phyloP scores from a whole-genome alignment of 768 basidiomycete species.

The Boletus rubroflammeus region DNA sequence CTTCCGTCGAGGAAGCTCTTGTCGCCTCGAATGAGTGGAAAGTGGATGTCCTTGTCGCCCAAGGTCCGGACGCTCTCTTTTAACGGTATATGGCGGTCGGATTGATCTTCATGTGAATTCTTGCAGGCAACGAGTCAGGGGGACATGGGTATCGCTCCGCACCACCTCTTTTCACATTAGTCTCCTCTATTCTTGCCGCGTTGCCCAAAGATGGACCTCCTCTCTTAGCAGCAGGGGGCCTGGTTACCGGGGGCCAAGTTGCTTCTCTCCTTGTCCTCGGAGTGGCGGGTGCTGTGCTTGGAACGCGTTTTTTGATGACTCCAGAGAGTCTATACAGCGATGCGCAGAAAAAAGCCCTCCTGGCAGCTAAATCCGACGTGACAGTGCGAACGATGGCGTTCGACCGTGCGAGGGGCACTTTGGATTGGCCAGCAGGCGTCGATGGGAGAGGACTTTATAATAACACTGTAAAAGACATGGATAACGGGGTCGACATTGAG shows the following conservation, averaged over 20 bases:
- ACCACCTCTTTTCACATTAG: constrained; percentile 56
- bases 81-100: not conserved
- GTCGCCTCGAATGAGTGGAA: constrained; percentile 63
- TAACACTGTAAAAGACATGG: constrained; percentile 56
- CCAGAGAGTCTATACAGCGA: constrained; percentile 59
- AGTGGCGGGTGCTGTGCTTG: constrained; percentile 63
- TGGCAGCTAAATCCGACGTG: constrained; percentile 40
- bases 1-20: constrained; percentile 55
- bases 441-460: constrained; percentile 51
- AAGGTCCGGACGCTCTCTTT: constrained; percentile 51
- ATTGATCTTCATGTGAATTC: constrained; percentile 1
- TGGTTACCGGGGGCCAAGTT: constrained; percentile 61
- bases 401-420: constrained; percentile 51
- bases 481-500: constrained; percentile 43
- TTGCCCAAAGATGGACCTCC: constrained; percentile 44
- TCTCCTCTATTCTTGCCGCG: constrained; percentile 50
- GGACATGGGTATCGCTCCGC: constrained; percentile 65
- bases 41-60: constrained; percentile 71
- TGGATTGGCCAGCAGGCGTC: constrained; percentile 58
- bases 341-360: constrained; percentile 50
- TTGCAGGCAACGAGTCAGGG: constrained; percentile 70
- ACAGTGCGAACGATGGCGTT: constrained; percentile 63
- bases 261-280: constrained; percentile 65
- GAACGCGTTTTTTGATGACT: constrained; percentile 73
- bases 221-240: constrained; percentile 72